A percentile compares a stretch with the other conserved stretches of the same genome.
These are phyloP conservation scores for Wallacemonas collosoma DNA, from an alignment of 208 protist species.

Conservation along the genomic window DNA sequence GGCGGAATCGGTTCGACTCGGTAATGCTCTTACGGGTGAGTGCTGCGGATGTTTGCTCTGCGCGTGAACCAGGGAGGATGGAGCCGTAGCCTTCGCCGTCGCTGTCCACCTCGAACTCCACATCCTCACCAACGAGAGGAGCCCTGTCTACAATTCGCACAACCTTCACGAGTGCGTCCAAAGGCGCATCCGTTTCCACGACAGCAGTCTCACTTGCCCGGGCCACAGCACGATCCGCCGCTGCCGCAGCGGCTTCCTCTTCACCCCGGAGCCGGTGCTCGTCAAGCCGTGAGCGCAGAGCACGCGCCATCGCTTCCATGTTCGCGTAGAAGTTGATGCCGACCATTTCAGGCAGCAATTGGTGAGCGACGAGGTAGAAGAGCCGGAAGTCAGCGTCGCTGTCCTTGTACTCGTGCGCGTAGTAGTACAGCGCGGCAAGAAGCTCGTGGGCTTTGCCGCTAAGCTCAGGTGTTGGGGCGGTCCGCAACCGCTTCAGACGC, in stretches of 20 bases:
- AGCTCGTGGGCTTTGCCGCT: constrained; percentile 55
- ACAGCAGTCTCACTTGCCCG: background rate
- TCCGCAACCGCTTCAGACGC: background rate
- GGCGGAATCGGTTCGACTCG: background rate
- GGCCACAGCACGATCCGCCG: background rate
- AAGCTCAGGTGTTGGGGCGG: background rate
- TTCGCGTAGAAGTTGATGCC: constrained; percentile 86
- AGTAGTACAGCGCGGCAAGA: constrained; percentile 78
- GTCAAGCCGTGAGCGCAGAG: constrained; percentile 14
- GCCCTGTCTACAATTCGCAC: constrained; percentile 60
- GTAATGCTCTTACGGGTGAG: background rate
- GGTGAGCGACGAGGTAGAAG: constrained; percentile 85
- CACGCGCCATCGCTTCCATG: constrained; percentile 60
- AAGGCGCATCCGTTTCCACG: constrained; percentile 35
- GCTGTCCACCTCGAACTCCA: constrained; percentile 70
- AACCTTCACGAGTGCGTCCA: constrained; percentile 32
- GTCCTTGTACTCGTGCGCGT: constrained; percentile 83
- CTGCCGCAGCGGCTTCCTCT: background rate
- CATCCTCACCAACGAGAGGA: constrained; percentile 61
- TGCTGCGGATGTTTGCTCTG: background rate
- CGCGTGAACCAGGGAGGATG: constrained; percentile 47
- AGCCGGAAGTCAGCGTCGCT: constrained; percentile 79
- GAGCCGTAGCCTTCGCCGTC: constrained; percentile 84
- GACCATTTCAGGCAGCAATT: constrained; percentile 82
- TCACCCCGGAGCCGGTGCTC: background rate